Conservation (phyloP, 345 rosid species). For the Cardamine chenopodiifolia region DNA sequence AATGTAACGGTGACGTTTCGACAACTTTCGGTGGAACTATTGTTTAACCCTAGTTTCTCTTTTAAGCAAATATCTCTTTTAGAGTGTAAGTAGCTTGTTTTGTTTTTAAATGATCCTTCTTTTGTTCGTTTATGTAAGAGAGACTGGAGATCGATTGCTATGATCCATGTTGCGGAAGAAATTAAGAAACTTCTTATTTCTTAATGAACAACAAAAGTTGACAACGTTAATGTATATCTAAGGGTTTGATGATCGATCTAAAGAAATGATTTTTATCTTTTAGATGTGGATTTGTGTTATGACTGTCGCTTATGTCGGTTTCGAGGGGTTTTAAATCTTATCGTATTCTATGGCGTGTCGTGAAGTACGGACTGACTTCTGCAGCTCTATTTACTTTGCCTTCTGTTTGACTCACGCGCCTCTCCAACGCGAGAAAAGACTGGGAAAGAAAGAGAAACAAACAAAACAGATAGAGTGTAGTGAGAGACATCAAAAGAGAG, state of each 20-base stretch:
- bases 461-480: slow-evolving; percentile 32
- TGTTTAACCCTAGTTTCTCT: slow-evolving; percentile 20
- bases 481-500: slow-evolving; percentile 34
- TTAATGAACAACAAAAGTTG: background rate
- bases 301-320: slow-evolving; percentile 39
- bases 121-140: slow-evolving; percentile 27
- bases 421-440: slow-evolving; percentile 36
- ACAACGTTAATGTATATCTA: background rate
- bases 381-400: slow-evolving; percentile 28
- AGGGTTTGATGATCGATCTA: background rate
- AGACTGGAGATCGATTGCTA: slow-evolving; percentile 16
- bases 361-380: slow-evolving; percentile 41
- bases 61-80: slow-evolving; percentile 14
- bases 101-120: background rate
- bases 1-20: slow-evolving; percentile 6
- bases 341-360: slow-evolving; percentile 36
- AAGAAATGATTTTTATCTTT: background rate
- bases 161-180: slow-evolving; percentile 29
- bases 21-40: slow-evolving; percentile 8
- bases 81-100: slow-evolving; percentile 16
- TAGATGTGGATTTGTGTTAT: slow-evolving; percentile 25
- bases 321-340: slow-evolving; percentile 25
- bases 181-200: background rate
- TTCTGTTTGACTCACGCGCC: slow-evolving; percentile 43
- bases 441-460: slow-evolving; percentile 24